Conservation (phyloP, 2,329 filamentous ascomycete species). For the Pseudogymnoascus destructans region DNA sequence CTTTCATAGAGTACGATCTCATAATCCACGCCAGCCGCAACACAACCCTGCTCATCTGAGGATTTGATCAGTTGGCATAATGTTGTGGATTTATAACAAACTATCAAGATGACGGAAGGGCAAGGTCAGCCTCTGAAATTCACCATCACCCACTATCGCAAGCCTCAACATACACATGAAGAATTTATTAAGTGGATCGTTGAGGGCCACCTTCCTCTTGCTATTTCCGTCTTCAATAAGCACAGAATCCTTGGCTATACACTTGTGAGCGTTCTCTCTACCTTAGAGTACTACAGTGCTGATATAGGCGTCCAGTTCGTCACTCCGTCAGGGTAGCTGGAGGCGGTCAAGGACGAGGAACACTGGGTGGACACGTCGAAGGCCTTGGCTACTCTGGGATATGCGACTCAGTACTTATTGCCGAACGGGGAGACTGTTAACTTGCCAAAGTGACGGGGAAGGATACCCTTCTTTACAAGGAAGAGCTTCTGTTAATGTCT, state of each 20-base stretch:
- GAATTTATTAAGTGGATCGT: constrained; percentile 26
- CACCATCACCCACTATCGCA: constrained; percentile 24
- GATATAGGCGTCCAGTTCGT: constrained; percentile 17
- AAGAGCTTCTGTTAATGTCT: background rate
- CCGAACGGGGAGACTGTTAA: constrained; percentile 22
- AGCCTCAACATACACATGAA: constrained; percentile 23
- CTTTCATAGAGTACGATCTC: background rate
- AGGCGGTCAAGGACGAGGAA: constrained; percentile 22
- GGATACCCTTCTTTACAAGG: background rate
- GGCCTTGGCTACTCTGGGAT: constrained; percentile 21
- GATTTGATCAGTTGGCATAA: background rate
- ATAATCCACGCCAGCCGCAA: background rate
- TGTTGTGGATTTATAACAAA: background rate
- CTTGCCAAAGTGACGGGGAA: constrained; percentile 12
- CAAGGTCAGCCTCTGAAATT: constrained; percentile 19
- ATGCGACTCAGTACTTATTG: constrained; percentile 21
- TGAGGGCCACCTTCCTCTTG: constrained; percentile 23
- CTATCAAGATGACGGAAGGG: constrained; percentile 14
- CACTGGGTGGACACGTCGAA: constrained; percentile 23
- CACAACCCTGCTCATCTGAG: constrained; percentile 3
- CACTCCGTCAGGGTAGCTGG: constrained; percentile 20
- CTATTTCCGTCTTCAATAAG: constrained; percentile 23
- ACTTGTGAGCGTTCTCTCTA: constrained; percentile 18
- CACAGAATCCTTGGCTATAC: constrained; percentile 20
- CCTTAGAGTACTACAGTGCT: background rate